A percentile compares a stretch with the other conserved stretches of the same genome.
Evolutionary conservation across 2,329 filamentous ascomycete genomes (phyloP).

Genomic region (Penicillium corylophilum): DNA sequence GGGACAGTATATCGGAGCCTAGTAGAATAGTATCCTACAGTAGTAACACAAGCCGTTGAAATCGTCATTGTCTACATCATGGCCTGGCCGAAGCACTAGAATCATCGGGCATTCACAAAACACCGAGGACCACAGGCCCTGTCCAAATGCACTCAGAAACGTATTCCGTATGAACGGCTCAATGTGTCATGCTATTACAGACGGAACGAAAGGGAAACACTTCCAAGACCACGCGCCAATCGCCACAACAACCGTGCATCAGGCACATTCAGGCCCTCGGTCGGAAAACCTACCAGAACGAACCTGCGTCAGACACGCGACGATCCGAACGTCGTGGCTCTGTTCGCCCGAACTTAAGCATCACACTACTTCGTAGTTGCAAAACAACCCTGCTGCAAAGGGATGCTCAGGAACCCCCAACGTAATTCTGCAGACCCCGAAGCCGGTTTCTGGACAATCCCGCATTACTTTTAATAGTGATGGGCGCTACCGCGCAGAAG

Average conservation of each 20-base stretch:
- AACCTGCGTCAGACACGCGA: neutral
- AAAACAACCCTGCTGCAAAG: neutral
- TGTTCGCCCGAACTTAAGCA: neutral
- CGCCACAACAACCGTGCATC: neutral
- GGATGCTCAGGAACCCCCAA: neutral
- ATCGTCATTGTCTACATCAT: neutral
- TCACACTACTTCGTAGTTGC: neutral
- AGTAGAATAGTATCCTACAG: constrained; percentile 1
- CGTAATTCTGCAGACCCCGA: neutral
- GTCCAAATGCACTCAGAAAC: neutral
- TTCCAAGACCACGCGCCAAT: neutral
- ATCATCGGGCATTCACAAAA: constrained; percentile 2
- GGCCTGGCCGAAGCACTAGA: neutral
- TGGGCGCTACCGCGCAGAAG: constrained; percentile 9
- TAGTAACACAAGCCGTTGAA: constrained; percentile 4
- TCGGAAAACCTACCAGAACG: constrained; percentile 2
- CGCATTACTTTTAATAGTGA: constrained; percentile 12
- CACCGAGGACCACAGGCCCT: neutral
- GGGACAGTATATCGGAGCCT: constrained; percentile 2
- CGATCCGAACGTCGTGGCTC: constrained; percentile 1
- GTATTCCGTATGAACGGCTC: neutral
- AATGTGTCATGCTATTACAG: neutral
- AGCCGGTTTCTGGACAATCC: constrained; percentile 10
- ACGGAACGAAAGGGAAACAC: neutral
- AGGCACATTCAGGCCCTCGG: neutral